phyloP scores from a whole-genome alignment of 192 early-diverging fungal species.

The Rhizophagus clarus region DNA sequence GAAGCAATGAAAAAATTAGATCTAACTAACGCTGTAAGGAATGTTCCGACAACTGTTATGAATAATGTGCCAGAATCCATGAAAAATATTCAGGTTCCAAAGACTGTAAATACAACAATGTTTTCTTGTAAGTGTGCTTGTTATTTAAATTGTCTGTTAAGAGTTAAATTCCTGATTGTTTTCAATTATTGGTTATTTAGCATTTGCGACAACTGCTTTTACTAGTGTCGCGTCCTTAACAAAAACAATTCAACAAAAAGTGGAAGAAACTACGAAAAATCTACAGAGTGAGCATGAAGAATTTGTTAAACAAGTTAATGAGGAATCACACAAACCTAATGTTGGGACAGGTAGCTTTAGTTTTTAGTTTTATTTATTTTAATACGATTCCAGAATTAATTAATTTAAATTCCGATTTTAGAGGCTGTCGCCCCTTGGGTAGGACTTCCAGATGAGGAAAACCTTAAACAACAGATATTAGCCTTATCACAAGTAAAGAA shows the following conservation, averaged over 20 bases:
- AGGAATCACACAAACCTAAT: constrained; percentile 40
- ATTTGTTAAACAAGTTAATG: constrained; percentile 52
- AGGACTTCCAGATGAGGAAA: constrained; percentile 53
- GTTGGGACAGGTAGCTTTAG: constrained; percentile 42
- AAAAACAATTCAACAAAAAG: constrained; percentile 28
- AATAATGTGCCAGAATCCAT: constrained; percentile 13
- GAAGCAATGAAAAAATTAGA: constrained; percentile 27
- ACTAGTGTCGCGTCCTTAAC: constrained; percentile 25
- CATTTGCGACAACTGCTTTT: constrained; percentile 27
- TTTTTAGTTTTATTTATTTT: not conserved
- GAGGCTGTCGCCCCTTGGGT: constrained; percentile 55
- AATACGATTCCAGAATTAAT: not conserved
- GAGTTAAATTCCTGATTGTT: not conserved
- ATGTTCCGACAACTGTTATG: constrained; percentile 7
- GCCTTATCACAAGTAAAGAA: constrained; percentile 49
- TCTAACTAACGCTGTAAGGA: constrained; percentile 16
- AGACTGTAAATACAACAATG: not conserved
- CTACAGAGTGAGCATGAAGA: constrained; percentile 50
- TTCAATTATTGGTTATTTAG: not conserved
- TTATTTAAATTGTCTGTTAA: not conserved
- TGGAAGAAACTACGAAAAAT: constrained; percentile 37
- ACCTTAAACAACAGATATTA: constrained; percentile 52
- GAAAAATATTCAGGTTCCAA: constrained; percentile 22
- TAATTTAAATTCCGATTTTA: constrained; percentile 10
- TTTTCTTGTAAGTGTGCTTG: not conserved